Base-by-base conservation (phyloP, 805 yeast species). In the Ogataea pignaliae region DNA sequence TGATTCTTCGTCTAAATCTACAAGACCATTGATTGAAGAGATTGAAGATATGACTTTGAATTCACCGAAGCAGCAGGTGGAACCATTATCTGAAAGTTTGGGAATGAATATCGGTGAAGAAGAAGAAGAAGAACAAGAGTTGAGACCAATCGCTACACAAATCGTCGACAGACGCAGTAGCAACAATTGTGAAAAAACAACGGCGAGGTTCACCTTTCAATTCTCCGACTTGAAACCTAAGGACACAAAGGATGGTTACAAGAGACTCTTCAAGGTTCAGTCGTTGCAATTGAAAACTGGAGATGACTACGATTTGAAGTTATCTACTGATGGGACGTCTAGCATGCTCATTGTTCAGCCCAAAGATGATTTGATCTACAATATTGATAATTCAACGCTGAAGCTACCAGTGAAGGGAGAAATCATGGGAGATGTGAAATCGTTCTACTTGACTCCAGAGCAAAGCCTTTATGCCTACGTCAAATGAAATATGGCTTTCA, bases 1-100 rank as follows among this genome's bases (percentile, higher is more conserved):
- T 1, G 48, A 53, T 8, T 21, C 26, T 7, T 21, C 26, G 26
- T 21, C 26, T 21, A 21, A 4, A 21, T 21, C 26, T 21, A 21
- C 26, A 21, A 72, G 63, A 42, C 79, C 79, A 8, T 54, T 81
- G 44, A 81, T 83, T 35, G 73, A 79, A 55, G 88, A 81, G 47
- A 70, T 82, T 12, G 66, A 70, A 60, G 8, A 62, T 65, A 21
- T 21, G 26, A 21, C 26, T 21, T 21, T 21, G 26, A 21, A 21
- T 21, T 21, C 26, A 7, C 26, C 26, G 26, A 21, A 21, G 26
- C 7, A 21, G 26, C 26, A 21, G 26, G 26, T 21, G 26, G 26
- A 21, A 5, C 26, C 26, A 7, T 21, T 7, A 5, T 21, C 26
- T 4, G 7, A 21, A 21, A 21, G 26, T 21, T 21, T 21, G 26